Conservation (phyloP, 2,329 filamentous ascomycete genomes). For the Penicillium sp. region DNA sequence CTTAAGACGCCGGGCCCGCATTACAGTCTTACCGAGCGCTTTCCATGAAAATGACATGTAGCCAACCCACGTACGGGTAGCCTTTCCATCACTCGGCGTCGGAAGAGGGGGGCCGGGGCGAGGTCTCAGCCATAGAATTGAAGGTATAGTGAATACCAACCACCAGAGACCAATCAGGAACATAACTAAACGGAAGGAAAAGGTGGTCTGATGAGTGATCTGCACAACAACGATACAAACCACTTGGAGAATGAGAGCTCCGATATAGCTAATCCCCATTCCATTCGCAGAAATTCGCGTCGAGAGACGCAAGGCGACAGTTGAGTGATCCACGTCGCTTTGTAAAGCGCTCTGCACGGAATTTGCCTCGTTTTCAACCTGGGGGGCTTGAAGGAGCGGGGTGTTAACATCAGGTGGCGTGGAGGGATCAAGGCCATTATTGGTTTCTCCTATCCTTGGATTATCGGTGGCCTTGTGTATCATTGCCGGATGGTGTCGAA, state of each 20-base stretch:
- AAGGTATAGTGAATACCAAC: constrained; percentile 84
- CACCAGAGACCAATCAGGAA: constrained; percentile 90
- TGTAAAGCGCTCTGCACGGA: constrained; percentile 10
- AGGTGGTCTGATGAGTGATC: constrained; percentile 69
- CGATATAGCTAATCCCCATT: constrained; percentile 89
- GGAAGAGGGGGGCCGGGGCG: constrained; percentile 80
- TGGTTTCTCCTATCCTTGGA: not conserved
- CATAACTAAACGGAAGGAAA: constrained; percentile 80
- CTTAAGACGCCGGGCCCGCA: constrained; percentile 68
- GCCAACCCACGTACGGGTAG: constrained; percentile 55
- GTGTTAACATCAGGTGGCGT: constrained; percentile 21
- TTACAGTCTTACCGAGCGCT: constrained; percentile 74
- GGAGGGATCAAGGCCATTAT: constrained; percentile 16
- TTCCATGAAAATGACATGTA: constrained; percentile 85
- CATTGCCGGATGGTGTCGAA: constrained; percentile 71
- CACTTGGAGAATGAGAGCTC: constrained; percentile 79
- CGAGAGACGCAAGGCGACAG: constrained; percentile 71
- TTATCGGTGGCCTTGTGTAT: constrained; percentile 23
- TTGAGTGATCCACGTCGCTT: constrained; percentile 28
- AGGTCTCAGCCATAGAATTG: constrained; percentile 80
- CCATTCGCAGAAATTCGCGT: constrained; percentile 89
- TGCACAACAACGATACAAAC: constrained; percentile 74
- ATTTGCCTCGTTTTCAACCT: constrained; percentile 4
- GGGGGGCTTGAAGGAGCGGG: constrained; percentile 23
- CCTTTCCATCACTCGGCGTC: constrained; percentile 30